phyloP scores from a whole-genome alignment of 2,329 filamentous ascomycete species.

The Zymoseptoria passerinii region DNA sequence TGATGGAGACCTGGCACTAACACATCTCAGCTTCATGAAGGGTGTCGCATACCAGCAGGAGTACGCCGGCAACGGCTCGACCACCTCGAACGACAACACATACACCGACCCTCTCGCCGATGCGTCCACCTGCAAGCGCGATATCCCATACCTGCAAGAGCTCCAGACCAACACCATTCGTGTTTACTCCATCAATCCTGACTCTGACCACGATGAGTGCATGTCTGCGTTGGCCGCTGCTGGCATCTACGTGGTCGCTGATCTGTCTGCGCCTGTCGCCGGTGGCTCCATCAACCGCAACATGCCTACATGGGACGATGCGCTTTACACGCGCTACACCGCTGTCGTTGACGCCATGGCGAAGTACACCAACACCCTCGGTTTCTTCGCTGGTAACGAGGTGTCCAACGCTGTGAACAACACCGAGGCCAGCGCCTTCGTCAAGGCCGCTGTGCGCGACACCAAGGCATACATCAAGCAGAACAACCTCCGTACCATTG shows the following conservation, averaged over 20 bases:
- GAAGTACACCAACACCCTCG: slow-evolving; percentile 82
- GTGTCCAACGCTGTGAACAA: slow-evolving; percentile 85
- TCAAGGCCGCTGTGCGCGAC: slow-evolving; percentile 96
- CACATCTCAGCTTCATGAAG: slow-evolving; percentile 59
- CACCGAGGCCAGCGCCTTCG: slow-evolving; percentile 82
- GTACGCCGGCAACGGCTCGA: slow-evolving; percentile 36
- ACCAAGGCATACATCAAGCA: slow-evolving; percentile 87
- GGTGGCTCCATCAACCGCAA: slow-evolving; percentile 76
- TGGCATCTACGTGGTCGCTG: slow-evolving; percentile 91
- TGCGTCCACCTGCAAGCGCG: slow-evolving; percentile 63
- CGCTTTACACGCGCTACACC: slow-evolving; percentile 73
- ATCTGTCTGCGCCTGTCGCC: slow-evolving; percentile 65
- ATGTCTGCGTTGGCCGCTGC: slow-evolving; percentile 75
- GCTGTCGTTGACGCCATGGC: slow-evolving; percentile 71
- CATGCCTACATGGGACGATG: slow-evolving; percentile 67
- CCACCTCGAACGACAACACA: slow-evolving; percentile 36
- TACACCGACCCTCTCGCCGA: slow-evolving; percentile 83
- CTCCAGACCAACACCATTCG: slow-evolving; percentile 88
- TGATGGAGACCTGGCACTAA: neutral
- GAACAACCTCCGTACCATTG: slow-evolving; percentile 67
- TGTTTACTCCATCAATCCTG: slow-evolving; percentile 85
- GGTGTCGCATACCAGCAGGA: slow-evolving; percentile 93
- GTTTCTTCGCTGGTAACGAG: slow-evolving; percentile 98
- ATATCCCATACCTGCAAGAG: slow-evolving; percentile 70
- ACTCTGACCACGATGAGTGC: slow-evolving; percentile 67